These are phyloP conservation scores for Salix exigua DNA, from an alignment of 345 rosid species.

Conservation along the genomic window DNA sequence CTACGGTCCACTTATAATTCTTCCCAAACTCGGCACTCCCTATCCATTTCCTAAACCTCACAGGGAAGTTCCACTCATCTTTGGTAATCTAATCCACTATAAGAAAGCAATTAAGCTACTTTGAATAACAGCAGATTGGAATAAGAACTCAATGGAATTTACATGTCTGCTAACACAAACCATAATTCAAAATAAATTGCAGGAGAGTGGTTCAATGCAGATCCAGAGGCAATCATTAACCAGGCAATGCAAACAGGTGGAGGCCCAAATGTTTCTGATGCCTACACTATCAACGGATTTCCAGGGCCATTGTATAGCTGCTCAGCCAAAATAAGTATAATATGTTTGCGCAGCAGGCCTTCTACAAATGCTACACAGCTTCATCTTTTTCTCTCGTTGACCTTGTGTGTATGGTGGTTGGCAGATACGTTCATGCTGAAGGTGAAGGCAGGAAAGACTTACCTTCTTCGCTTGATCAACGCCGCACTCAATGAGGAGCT, in stretches of 20 bases:
- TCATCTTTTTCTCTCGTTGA: too few species aligned
- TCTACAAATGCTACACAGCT: too few species aligned
- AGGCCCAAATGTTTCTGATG: conserved; percentile 19
- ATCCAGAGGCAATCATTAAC: conserved; percentile 6
- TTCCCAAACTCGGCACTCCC: conserved; percentile 9
- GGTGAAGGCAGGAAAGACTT: conserved; percentile 12
- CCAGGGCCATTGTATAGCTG: conserved; percentile 17
- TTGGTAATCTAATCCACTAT: not conserved
- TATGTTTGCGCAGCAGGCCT: too few species aligned
- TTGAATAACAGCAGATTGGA: too few species aligned
- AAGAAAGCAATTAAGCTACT: not conserved
- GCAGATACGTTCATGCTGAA: not conserved
- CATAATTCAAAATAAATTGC: not conserved
- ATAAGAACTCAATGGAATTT: too few species aligned
- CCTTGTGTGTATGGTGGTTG: too few species aligned
- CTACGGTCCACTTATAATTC: conserved; percentile 6
- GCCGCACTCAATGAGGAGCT: conserved; percentile 17
- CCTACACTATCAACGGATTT: conserved; percentile 13
- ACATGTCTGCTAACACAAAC: not conserved
- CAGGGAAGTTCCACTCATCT: conserved; percentile 14
- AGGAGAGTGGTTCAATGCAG: conserved; percentile 20
- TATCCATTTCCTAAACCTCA: conserved; percentile 17
- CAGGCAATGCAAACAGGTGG: conserved; percentile 19
- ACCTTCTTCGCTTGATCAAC: conserved; percentile 19
- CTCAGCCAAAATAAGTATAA: not conserved